Conservation (phyloP, 306 rosid species). For the Inga leiocalycina region DNA sequence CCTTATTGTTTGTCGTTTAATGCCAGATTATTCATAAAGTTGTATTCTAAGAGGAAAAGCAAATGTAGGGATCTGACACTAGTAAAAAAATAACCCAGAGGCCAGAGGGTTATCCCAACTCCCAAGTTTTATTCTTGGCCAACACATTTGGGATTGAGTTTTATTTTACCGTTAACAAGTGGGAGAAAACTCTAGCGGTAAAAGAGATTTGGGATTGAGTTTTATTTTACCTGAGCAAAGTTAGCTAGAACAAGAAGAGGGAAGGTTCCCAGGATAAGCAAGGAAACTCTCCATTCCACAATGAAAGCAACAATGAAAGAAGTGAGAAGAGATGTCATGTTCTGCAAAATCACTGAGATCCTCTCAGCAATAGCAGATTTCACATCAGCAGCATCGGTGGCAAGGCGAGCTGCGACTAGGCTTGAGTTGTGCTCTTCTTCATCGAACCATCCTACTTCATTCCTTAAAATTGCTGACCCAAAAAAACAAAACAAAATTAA, state of each 20-base stretch:
- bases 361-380: conserved; percentile 97
- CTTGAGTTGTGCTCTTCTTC: conserved; percentile 99
- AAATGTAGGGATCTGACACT: conserved; percentile 39
- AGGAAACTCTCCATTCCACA: conserved; percentile 98
- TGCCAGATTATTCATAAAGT: conserved; percentile 40
- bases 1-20: conserved; percentile 66
- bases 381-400: conserved; percentile 97
- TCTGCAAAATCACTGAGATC: conserved; percentile 89
- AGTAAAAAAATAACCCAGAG: conserved; percentile 18
- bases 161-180: not conserved
- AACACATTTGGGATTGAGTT: conserved; percentile 19
- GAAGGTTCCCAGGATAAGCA: conserved; percentile 85
- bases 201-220: not conserved
- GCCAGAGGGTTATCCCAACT: conserved; percentile 33
- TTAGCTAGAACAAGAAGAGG: conserved; percentile 96
- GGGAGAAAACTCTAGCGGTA: not conserved
- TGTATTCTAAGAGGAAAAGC: conserved; percentile 61
- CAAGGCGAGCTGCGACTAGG: conserved; percentile 80
- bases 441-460: conserved; percentile 99
- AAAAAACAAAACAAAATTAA: not conserved
- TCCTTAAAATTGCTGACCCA: conserved; percentile 75
- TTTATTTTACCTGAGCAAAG: conserved; percentile 82
- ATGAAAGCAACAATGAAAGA: conserved; percentile 97
- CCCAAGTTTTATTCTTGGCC: conserved; percentile 42
- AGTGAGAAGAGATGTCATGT: conserved; percentile 97